These are phyloP conservation scores for Chaetomium tenue DNA, from an alignment of 495 filamentous ascomycete genomes.

Conservation along the genomic window DNA sequence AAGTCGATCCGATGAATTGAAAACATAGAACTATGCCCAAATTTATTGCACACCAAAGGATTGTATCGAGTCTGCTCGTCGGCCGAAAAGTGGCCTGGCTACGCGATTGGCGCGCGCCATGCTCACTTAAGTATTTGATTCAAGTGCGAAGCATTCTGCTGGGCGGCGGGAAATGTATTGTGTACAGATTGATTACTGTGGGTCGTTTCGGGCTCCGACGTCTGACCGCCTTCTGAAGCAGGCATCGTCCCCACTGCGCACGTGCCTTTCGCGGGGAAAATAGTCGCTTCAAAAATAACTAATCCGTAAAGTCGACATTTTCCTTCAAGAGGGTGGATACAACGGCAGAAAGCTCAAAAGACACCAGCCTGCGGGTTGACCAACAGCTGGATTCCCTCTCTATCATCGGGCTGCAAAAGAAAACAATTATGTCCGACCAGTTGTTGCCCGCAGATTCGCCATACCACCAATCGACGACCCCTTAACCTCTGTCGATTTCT, in stretches of 20 bases:
- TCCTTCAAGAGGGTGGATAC: slow-evolving; percentile 18
- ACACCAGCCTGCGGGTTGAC: slow-evolving; percentile 7
- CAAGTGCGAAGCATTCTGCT: no score
- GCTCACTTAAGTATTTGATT: no score
- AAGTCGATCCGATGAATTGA: no score
- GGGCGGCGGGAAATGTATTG: no score
- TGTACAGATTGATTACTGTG: no score
- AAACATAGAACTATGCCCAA: no score
- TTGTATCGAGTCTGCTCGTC: no score
- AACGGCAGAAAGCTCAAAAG: slow-evolving; percentile 21
- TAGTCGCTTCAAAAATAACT: slow-evolving; percentile 12
- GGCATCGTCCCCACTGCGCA: slow-evolving; percentile 12
- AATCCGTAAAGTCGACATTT: slow-evolving; percentile 9
- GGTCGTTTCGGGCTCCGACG: not conserved
- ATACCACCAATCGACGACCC: not conserved
- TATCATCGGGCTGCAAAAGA: not conserved
- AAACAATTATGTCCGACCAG: slow-evolving; percentile 16
- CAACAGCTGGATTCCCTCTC: slow-evolving; percentile 1
- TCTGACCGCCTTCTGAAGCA: slow-evolving; percentile 22
- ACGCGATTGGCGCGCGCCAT: no score
- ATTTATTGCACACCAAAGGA: no score
- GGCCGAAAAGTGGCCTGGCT: no score
- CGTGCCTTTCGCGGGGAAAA: slow-evolving; percentile 23
- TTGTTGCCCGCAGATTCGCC: not conserved
- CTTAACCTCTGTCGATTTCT: slow-evolving; percentile 2